phyloP scores from a whole-genome alignment of 768 basidiomycete species.

The Leccinum longicurvipes region DNA sequence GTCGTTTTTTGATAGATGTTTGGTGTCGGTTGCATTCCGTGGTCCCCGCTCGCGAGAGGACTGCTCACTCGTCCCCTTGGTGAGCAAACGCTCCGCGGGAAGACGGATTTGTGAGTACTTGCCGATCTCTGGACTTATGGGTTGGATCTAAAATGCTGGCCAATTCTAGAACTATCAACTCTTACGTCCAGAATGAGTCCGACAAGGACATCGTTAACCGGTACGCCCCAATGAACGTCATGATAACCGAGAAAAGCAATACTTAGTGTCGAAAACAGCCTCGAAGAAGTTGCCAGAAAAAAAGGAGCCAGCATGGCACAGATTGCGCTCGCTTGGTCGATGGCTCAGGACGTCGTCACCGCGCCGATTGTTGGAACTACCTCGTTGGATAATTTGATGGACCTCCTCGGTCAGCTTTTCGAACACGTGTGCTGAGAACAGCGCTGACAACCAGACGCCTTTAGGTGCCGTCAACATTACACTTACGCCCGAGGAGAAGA shows the following conservation, averaged over 20 bases:
- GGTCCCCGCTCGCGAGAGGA: slow-evolving; percentile 4
- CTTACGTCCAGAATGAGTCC: slow-evolving; percentile 9
- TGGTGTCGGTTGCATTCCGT: slow-evolving; percentile 4
- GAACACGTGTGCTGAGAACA: not conserved
- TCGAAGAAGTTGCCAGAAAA: slow-evolving; percentile 7
- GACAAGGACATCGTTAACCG: slow-evolving; percentile 9
- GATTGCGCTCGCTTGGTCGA: slow-evolving; percentile 3
- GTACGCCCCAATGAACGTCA: not conserved
- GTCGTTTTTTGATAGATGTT: slow-evolving; percentile 32
- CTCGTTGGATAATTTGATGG: slow-evolving; percentile 7
- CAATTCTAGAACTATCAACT: not conserved
- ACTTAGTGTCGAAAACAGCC: not conserved
- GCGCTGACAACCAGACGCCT: not conserved
- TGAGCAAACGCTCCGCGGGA: slow-evolving; percentile 2
- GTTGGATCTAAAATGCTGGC: not conserved
- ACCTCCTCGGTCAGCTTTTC: slow-evolving; percentile 5
- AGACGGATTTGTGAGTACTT: not conserved
- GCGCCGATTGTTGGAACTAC: slow-evolving; percentile 9
- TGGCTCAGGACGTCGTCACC: slow-evolving; percentile 6
- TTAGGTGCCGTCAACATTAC: slow-evolving; percentile 5
- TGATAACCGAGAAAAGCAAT: not conserved
- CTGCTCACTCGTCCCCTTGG: slow-evolving; percentile 3
- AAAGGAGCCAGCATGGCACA: slow-evolving; percentile 1
- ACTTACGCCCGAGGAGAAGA: slow-evolving; percentile 9
- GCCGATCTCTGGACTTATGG: not conserved